Conservation (phyloP, 2,329 filamentous ascomycete genomes). For the Penicillium oxalicum region DNA sequence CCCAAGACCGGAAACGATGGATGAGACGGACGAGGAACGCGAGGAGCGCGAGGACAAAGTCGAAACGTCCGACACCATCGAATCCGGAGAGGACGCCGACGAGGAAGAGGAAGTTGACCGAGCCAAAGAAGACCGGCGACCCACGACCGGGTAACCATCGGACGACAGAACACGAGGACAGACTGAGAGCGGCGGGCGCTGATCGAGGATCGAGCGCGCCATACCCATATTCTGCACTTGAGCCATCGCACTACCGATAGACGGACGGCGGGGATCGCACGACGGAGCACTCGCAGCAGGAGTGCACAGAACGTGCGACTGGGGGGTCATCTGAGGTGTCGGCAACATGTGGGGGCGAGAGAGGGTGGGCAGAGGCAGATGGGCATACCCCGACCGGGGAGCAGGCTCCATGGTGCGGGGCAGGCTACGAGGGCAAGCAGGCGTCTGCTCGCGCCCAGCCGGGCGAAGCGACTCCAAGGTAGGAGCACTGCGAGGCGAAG, state of each 20-base stretch:
- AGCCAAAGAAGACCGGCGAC: conserved; percentile 45
- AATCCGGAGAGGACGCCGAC: conserved; percentile 54
- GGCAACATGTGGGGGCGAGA: conserved; percentile 52
- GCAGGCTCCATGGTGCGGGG: conserved; percentile 49
- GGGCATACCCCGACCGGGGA: conserved; percentile 37
- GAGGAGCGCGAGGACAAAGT: conserved; percentile 49
- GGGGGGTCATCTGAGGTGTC: conserved; percentile 58
- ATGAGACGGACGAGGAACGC: conserved; percentile 47
- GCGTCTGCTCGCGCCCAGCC: conserved; percentile 23
- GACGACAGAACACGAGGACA: conserved; percentile 34
- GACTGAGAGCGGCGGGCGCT: conserved; percentile 37
- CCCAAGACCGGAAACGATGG: conserved; percentile 33
- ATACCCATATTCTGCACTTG: conserved; percentile 51
- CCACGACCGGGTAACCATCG: conserved; percentile 46
- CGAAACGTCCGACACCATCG: conserved; percentile 57
- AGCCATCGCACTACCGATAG: conserved; percentile 55
- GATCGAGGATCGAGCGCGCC: conserved; percentile 52
- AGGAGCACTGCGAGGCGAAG: conserved; percentile 25
- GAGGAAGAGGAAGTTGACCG: conserved; percentile 50
- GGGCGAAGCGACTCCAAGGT: conserved; percentile 20
- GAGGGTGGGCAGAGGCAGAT: conserved; percentile 48
- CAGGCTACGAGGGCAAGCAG: conserved; percentile 27
- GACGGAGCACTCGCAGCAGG: conserved; percentile 55
- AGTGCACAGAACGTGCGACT: conserved; percentile 49
- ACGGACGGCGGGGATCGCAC: conserved; percentile 47